Base-by-base conservation (phyloP, 495 filamentous ascomycete species). In the Aspergillus campestris region DNA sequence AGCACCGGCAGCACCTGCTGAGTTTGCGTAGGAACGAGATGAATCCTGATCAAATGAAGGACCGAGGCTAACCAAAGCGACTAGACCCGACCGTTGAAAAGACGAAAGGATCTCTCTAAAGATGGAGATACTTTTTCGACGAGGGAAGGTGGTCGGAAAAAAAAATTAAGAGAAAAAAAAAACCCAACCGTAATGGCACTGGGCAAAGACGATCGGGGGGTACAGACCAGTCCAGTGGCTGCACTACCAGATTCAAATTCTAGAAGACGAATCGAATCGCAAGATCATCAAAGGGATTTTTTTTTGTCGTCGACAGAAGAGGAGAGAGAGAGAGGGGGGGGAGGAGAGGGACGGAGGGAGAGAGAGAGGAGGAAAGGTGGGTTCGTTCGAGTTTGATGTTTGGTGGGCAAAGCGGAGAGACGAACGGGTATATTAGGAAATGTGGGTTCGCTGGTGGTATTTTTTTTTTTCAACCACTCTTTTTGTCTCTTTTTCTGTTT, bases 1-100 rank as follows among this genome's bases (percentile, higher is more conserved):
- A 67, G 66, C 84, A 89, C 83, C 86, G 87, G 87, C 86, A 90
- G 87, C 79, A 75, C 86, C 84, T 79, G 86, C 87, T 89, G 86
- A 83, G 85, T 87, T 91, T 71, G 67, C 67, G 67, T 67, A 51
- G 49, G 47, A 51, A 57, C 40, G 42, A 31, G 34, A 38, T 38
- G 42, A 33, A 29, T 31, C 33, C 44, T 42, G 27, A 42, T 40
- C 33, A 38, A 28, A 48, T 39, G 13, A 38, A 34, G 31, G 29
- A 5, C 37, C 51, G 36, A 30, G 11, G 38, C 8, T 18, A 50
- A 40, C 43, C 49, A 41, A 52, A 43, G 14, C 32, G 38, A 27
- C 31, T 33, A 50, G 52, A 35, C 40, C 47, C 33, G 45, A 45
- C 48, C 38, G 38, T 51, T 51, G 50, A 24, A 36, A 37, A 45